Base-by-base conservation (phyloP, 805 yeast species). In the Lipomyces chichibuensis region DNA sequence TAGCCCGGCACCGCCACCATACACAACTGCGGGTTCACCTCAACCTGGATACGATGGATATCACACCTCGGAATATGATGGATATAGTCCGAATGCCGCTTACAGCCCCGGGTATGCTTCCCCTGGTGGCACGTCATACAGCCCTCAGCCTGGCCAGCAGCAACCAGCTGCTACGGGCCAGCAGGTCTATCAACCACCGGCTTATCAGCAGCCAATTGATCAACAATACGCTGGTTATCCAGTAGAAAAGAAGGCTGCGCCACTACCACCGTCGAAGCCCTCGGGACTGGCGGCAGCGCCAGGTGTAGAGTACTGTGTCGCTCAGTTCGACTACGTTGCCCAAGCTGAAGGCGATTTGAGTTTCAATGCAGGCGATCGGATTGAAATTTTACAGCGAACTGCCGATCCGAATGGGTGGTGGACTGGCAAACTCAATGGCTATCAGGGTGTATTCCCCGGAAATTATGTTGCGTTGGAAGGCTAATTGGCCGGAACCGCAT, bases 391-490 rank as follows among this genome's bases (percentile, higher is more conserved):
- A 2, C 90, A 92, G 75, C 88, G 91, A 75, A 89, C 97, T 0
- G 82, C 85, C 0, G 97, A 92, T 76, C 84, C 88, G 62, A 92
- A 91, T 74, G 99, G 97, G 5, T 95, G 99, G 99, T 95, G 99
- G 99, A 92, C 97, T 0, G 99, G 99, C 14, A 80, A 83, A 52
- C 80, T 84, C 69, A 91, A 92, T 73, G 98, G 97, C 8, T 88
- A 83, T 66, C 88, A 89, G 66, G 99, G 99, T 66, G 89, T 88
- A 11, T 95, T 96, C 82, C 99, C 99, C 5, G 99, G 97, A 9
- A 95, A 94, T 76, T 95, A 95, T 75, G 99, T 95, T 33, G 94
- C 90, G 77, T 77, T 91, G 23, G 65, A 62, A 29, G 49, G 67
- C 25, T 64, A 53, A 46, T 43, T 17, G 13, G 13, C 20, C 20